Evolutionary conservation across 495 filamentous ascomycete genomes (phyloP).

Genomic region (Usnea hakonensis): DNA sequence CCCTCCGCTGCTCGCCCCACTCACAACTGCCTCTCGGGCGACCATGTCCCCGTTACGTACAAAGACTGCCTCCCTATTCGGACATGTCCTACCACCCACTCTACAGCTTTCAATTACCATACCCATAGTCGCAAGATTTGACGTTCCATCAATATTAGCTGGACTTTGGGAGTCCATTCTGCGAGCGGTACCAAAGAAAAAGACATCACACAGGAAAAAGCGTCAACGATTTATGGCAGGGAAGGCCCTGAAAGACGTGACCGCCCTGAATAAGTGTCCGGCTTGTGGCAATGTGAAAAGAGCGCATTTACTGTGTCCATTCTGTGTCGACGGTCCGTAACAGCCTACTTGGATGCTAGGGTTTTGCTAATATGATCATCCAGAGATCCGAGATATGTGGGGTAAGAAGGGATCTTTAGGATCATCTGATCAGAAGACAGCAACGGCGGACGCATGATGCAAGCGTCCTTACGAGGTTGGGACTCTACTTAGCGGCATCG

Average conservation of each 20-base stretch:
- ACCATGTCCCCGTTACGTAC: background rate
- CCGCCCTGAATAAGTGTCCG: constrained; percentile 74
- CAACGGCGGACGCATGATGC: background rate
- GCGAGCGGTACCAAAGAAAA: constrained; percentile 94
- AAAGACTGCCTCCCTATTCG: background rate
- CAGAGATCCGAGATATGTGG: constrained; percentile 36
- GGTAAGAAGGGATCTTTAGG: constrained; percentile 12
- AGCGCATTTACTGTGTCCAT: constrained; percentile 76
- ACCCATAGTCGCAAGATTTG: constrained; percentile 3
- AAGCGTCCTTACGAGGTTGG: background rate
- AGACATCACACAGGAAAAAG: constrained; percentile 95
- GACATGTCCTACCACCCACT: constrained; percentile 3
- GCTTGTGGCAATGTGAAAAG: constrained; percentile 82
- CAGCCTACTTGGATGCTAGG: background rate
- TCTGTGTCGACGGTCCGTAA: constrained; percentile 63
- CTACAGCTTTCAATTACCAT: constrained; percentile 4
- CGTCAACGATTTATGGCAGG: constrained; percentile 87
- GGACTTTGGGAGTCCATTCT: constrained; percentile 90
- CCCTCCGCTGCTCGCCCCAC: background rate
- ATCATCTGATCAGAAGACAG: background rate
- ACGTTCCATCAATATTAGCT: constrained; percentile 51
- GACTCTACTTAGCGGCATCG: background rate
- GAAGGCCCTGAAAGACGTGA: constrained; percentile 87
- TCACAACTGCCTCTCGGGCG: background rate
- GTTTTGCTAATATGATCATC: background rate